Conservation (phyloP, 169 alveolate species). For the Hepatocystis sp. region DNA sequence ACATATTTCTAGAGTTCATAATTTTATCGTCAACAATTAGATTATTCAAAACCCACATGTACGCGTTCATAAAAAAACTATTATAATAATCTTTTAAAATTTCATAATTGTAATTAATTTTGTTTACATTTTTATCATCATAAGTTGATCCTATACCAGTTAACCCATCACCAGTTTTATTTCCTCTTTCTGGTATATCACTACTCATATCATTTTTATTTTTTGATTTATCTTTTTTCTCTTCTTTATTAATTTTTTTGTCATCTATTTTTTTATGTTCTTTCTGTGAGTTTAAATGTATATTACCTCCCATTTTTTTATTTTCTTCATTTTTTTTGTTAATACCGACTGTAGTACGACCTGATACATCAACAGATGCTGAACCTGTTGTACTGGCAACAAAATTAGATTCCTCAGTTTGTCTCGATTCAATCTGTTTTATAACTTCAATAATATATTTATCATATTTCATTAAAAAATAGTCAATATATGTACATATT, state of each 20-base stretch:
- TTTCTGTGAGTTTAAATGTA: no score
- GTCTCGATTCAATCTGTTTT: constrained; percentile 62
- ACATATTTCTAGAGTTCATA: constrained; percentile 83
- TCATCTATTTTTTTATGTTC: no score
- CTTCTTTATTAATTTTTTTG: no score
- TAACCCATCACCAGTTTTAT: no score
- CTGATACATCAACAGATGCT: no score
- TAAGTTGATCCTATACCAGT: background rate
- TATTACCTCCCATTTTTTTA: no score
- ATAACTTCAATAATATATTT: constrained; percentile 87
- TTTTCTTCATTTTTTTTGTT: no score
- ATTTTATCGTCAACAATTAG: constrained; percentile 93
- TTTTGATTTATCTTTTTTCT: no score
- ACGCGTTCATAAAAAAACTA: constrained; percentile 93
- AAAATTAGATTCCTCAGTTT: constrained; percentile 66
- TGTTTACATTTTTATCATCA: constrained; percentile 59
- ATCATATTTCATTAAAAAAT: constrained; percentile 86
- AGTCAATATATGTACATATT: constrained; percentile 90
- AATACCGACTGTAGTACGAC: no score
- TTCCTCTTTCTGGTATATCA: no score
- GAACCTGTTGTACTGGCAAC: no score
- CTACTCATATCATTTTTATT: no score
- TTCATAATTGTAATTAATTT: constrained; percentile 84
- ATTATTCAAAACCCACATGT: constrained; percentile 97
- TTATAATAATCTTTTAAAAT: constrained; percentile 93